These are phyloP conservation scores for Ophiorrhiza pumila DNA, from an alignment of 257 asterid genomes.

Conservation along the genomic window DNA sequence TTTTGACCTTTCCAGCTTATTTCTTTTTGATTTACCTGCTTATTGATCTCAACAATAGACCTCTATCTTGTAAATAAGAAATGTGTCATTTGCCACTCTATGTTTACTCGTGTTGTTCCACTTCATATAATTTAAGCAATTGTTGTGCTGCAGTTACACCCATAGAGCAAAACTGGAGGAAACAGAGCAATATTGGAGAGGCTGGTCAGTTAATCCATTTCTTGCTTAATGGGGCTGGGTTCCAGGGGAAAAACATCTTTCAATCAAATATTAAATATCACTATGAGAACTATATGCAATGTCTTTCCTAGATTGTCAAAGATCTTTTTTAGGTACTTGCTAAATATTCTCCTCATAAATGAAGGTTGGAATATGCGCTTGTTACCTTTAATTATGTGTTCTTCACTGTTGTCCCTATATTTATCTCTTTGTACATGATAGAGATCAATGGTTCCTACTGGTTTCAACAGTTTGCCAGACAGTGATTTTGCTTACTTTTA, in stretches of 20 bases:
- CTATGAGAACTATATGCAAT: not conserved
- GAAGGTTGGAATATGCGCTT: not conserved
- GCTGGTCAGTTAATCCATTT: constrained; percentile 59
- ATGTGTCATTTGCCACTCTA: not conserved
- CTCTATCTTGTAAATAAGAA: constrained; percentile 1
- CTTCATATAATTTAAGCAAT: not conserved
- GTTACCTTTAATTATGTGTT: not conserved
- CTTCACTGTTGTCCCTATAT: not conserved
- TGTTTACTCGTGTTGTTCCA: not conserved
- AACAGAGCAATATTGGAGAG: constrained; percentile 93
- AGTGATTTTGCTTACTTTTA: not conserved
- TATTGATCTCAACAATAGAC: not conserved
- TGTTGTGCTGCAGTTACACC: constrained; percentile 47
- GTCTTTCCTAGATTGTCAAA: not conserved
- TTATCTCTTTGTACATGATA: not conserved
- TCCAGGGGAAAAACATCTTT: not conserved
- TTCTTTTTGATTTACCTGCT: constrained; percentile 2
- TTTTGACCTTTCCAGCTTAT: not conserved
- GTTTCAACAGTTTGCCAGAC: constrained; percentile 1
- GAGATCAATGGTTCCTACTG: not conserved
- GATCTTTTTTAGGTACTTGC: not conserved
- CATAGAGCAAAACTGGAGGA: constrained; percentile 85
- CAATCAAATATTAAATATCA: not conserved
- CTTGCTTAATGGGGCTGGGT: not conserved
- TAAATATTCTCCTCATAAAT: not conserved